Base-by-base conservation (phyloP, 2,329 filamentous ascomycete species). In the Cercospora beticola region DNA sequence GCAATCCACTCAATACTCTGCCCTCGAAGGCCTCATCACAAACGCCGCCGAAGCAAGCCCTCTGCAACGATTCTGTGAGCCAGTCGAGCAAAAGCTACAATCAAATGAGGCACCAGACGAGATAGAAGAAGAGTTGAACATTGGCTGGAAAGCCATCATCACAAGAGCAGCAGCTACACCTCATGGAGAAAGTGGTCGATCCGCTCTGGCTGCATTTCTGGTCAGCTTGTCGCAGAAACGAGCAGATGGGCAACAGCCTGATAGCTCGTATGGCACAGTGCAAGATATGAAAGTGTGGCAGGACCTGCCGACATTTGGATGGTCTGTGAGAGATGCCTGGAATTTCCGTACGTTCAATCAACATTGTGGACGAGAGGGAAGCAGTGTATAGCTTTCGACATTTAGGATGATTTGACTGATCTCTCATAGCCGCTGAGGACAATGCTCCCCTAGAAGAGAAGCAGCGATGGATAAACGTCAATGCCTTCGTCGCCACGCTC, bases 281-380 rank as follows among this genome's bases (percentile, higher is more conserved):
- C 71, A 76, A 49, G 71, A 65, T 18, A 71, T 73, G 68, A 70
- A 61, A 1, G 68, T 77, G 2, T 77, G 76, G 76, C 68, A 63
- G 57, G 76, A 77, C 23, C 65, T 78, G 21, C 76, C 76, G 7
- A 64, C 74, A 8, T 74, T 78, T 46, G 76, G 76, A 2, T 73
- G 74, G 65, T 59, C 74, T 66, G 70, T 77, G 68, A 73, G 76
- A 49, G 76, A 78, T 62, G 73, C 72, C 2, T 78, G 76, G 76
- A 76, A 78, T 43, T 67, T 71, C 30, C 70, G 75, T 76, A 68
- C 54, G 71, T 40, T 18, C 16, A 30, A 16, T n/a, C 54, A 3
- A 10, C 61, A 21, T 46, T 8, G 14, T 46, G 18, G 33, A 52
- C 26, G 62, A 57, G 5, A 28, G 23, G 12, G 23, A 18, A 62